phyloP scores from a whole-genome alignment of 2,329 filamentous ascomycete genomes.

The Aureobasidium sp. region DNA sequence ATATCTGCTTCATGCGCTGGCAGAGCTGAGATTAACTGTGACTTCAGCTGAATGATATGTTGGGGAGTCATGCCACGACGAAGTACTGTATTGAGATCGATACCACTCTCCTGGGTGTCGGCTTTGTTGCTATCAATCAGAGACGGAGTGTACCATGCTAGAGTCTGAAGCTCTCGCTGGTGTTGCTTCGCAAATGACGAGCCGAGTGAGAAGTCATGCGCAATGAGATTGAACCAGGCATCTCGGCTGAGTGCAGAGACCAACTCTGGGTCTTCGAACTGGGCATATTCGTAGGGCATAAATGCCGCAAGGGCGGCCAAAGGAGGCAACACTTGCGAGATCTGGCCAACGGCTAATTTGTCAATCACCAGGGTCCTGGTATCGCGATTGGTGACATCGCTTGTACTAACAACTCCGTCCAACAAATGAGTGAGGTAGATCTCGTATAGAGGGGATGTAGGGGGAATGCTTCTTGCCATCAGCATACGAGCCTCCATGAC shows the following conservation, averaged over 20 bases:
- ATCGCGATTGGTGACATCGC: constrained; percentile 69
- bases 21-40: constrained; percentile 62
- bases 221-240: constrained; percentile 96
- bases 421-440: constrained; percentile 79
- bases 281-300: constrained; percentile 40
- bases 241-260: constrained; percentile 60
- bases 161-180: constrained; percentile 65
- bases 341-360: constrained; percentile 68
- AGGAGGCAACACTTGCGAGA: constrained; percentile 77
- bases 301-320: constrained; percentile 73
- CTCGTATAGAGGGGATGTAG: constrained; percentile 66
- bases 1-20: constrained; percentile 73
- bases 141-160: constrained; percentile 81
- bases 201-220: constrained; percentile 76
- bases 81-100: constrained; percentile 93
- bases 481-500: constrained; percentile 73
- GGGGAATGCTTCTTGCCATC: constrained; percentile 61
- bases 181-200: constrained; percentile 67
- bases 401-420: constrained; percentile 81
- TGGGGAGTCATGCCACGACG: constrained; percentile 76
- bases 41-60: constrained; percentile 72
- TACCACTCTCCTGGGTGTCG: constrained; percentile 88
- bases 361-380: constrained; percentile 64
- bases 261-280: constrained; percentile 40
- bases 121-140: constrained; percentile 81